Base-by-base conservation (phyloP, 2,329 filamentous ascomycete species). In the Trichoderma brevicompactum region DNA sequence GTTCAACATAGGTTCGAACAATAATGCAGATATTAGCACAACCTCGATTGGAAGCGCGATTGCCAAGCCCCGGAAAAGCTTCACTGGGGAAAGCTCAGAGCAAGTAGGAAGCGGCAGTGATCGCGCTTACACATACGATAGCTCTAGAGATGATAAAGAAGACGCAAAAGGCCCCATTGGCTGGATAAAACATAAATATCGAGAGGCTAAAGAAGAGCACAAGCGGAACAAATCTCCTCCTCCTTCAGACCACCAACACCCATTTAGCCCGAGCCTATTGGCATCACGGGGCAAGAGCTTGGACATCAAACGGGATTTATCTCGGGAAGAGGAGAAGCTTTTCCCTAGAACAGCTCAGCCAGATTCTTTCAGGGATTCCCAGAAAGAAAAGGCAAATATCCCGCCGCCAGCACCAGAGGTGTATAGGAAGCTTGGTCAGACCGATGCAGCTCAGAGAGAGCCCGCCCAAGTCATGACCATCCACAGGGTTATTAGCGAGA, bases 41-140 rank as follows among this genome's bases (percentile, higher is more conserved):
- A 89, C 86, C 49, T 91, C 90, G 0, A 80, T 92, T 54, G 87
- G 87, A 17, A 92, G 89, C 72, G 84, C 82, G 12, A 76, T 77
- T n/a, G 78, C 81, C 66, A 80, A 77, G 68, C 78, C 77, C 7
- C 79, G 79, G 19, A 83, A 82, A 72, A 85, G 81, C 67, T 80
- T 81, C 72, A 81, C 80, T 2, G 82, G 81, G 3, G 84, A 86
- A 15, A 81, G 80, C 40, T 80, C 81, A 6, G 84, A 87, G 52
- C 78, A 79, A 7, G 73, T 77, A 4, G 68, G 78, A 41, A 72
- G 76, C 3, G 74, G 76, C 28, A 71, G 74, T 1, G 82, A 85
- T 43, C 77, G 72, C 15, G 78, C 71, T 40, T 73, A 77, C 23
- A 80, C 82, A n/a, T 70, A 72, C 36, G 76, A 72, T 55, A 75